phyloP scores from a whole-genome alignment of 2,329 filamentous ascomycete species.

The Nothophoma quercina region DNA sequence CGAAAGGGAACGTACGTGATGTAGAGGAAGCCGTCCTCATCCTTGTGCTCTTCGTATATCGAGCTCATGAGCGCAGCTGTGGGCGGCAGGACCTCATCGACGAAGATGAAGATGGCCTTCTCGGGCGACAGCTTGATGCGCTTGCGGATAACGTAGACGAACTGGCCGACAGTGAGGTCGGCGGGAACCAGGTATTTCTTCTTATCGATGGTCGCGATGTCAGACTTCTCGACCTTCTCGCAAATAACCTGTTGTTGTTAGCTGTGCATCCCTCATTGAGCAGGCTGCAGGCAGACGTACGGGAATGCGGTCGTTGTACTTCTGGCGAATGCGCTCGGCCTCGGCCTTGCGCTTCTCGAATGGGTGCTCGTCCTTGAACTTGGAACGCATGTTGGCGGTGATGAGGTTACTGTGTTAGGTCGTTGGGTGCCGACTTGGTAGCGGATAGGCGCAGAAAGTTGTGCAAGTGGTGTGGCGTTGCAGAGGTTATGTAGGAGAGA shows the following conservation, averaged over 20 bases:
- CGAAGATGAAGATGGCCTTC: slow-evolving; percentile 99
- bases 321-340: slow-evolving; percentile 98
- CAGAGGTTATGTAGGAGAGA: slow-evolving; percentile 34
- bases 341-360: slow-evolving; percentile 99
- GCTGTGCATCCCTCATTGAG: slow-evolving; percentile 6
- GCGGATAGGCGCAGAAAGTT: slow-evolving; percentile 10
- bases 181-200: slow-evolving; percentile 99
- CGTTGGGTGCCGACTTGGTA: slow-evolving; percentile 19
- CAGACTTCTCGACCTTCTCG: slow-evolving; percentile 70
- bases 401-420: slow-evolving; percentile 19
- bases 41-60: slow-evolving; percentile 99
- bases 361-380: slow-evolving; percentile 99
- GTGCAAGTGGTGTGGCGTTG: slow-evolving; percentile 28
- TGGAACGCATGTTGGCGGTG: slow-evolving; percentile 79
- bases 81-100: slow-evolving; percentile 95
- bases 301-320: slow-evolving; percentile 97
- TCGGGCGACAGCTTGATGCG: slow-evolving; percentile 99
- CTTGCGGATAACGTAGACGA: slow-evolving; percentile 99
- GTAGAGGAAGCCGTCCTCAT: slow-evolving; percentile 89
- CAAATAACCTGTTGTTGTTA: slow-evolving; percentile 78
- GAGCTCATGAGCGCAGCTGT: slow-evolving; percentile 98
- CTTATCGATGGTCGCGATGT: slow-evolving; percentile 99
- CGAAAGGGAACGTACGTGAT: slow-evolving; percentile 74
- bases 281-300: slow-evolving; percentile 65
- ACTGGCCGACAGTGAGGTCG: slow-evolving; percentile 97